Base-by-base conservation (phyloP, 2,329 filamentous ascomycete species). In the Phaeosphaeria sp. region DNA sequence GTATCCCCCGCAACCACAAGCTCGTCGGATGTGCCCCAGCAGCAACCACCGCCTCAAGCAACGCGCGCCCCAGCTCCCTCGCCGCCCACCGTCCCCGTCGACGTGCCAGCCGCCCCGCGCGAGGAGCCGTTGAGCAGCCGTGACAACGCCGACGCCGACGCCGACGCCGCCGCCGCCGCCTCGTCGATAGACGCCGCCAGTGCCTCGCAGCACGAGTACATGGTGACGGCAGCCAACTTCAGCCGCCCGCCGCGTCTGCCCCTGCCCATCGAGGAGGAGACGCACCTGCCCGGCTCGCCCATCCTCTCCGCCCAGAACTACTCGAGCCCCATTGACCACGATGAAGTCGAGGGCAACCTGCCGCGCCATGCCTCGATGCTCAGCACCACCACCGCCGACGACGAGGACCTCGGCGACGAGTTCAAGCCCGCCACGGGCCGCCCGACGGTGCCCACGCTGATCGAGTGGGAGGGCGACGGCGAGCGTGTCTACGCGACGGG, bases 401-500 rank as follows among this genome's bases (percentile, higher is more conserved):
- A 96, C 56, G 87, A 81, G 46, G 83, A 77, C 33, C 63, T 72
- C 22, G 72, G 62, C 18, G 90, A 95, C 68, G 92, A 93, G 72
- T 84, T 94, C 72, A 80, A 78, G 57, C 76, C 80, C 20, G 87
- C 91, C 33, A 65, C 65, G 1, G 89, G 91, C 69, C 86, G 89
- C 61, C 90, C 90, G 41, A 91, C 91, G 7, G 91, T 98, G 43
- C 91, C 92, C 1, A 96, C 92, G 1, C 82, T 86, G 56, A 87
- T 99, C 57, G 91, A 96, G 78, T 99, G 95, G 95, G 86, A 85
- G 64, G 85, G 87, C 9, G 87, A 88, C 52, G 93, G 91, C 57
- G 91, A 96, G 56, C 96, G 93, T 78, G 88, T 98, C 63, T 99
- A 97, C 76, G 93, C 99, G 46, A 99, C 95, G 0, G 94, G 94